Evolutionary conservation across 176 grass and related monocot genomes (phyloP), one percentile per base, ranked within the genome.

Genomic region (Puya raimondii): DNA sequence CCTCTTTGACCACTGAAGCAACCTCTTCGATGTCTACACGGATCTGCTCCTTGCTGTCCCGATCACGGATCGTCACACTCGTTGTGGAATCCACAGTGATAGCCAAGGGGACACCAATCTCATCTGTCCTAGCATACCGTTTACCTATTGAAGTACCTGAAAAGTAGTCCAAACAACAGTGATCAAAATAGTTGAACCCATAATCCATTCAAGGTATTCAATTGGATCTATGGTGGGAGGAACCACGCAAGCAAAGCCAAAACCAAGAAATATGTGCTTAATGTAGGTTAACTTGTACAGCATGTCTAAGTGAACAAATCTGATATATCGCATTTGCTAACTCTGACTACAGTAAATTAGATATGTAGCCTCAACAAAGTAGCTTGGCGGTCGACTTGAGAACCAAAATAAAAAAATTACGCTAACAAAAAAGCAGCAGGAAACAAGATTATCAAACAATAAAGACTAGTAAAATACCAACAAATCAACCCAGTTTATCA

Each of bases 41-140:
- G 63, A 96, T 82, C 68, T 96, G 88, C 49, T 89, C 76, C 69
- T 96, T 96, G 67, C 84, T 96, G 51, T 92, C 92, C 65, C 92
- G 63, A 5, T 96, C 92, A 1, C 86, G 88, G 48, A 92, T 72
- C 0, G 92, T 92, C 50, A 96, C 86, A 0, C 76, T 85, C 0
- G 76, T 72, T 1, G 84, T 85, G 10, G 87, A 83, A 50, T 96
- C 93, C 0, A 92, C 88, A 0, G 93, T 92, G 57, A 92, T 78
- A 0, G 88, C 86, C 20, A 96, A 76, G 27, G 93, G 88, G 1
- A 90, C 93, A 13, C 88, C 93, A 1, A 92, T 79, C 49, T 90
- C 86, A 9, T 92, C 88, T 0, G 86, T 96, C 76, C 93, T 87
- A 2, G 86, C 86, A 18, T 92, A 92, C 3, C 93, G 70, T 59